phyloP scores from a whole-genome alignment of 2,329 filamentous ascomycete species.

The Fulvia fulva region DNA sequence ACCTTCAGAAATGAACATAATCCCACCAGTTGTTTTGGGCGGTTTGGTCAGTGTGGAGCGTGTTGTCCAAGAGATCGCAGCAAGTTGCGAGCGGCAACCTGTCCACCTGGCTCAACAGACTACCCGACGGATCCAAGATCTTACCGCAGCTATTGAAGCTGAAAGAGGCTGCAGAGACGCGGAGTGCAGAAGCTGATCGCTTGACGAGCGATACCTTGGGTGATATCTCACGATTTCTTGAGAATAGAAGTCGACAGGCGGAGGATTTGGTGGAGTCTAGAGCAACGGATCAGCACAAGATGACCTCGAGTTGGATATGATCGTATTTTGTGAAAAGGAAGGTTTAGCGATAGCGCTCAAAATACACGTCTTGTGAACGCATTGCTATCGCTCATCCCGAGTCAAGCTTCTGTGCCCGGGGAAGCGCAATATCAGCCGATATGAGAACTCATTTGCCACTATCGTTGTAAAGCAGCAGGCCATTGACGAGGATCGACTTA shows the following conservation, averaged over 20 bases:
- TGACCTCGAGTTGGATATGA: not conserved
- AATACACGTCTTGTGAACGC: no score
- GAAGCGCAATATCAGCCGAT: no score
- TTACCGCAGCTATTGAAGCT: constrained; percentile 62
- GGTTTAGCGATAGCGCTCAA: no score
- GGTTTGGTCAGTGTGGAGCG: no score
- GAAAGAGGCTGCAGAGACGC: constrained; percentile 61
- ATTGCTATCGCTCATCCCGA: no score
- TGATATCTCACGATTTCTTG: constrained; percentile 60
- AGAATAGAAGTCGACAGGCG: constrained; percentile 54
- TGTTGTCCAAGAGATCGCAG: constrained; percentile 57
- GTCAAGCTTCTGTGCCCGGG: no score
- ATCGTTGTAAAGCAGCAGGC: no score
- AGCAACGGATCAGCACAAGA: not conserved
- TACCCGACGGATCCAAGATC: constrained; percentile 62
- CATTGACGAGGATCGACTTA: no score
- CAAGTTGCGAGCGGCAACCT: constrained; percentile 35
- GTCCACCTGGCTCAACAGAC: constrained; percentile 61
- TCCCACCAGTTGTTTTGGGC: no score
- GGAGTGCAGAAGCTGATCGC: constrained; percentile 65
- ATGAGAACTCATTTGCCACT: no score
- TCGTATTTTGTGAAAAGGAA: no score
- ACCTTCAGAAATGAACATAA: no score
- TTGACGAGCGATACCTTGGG: constrained; percentile 64
- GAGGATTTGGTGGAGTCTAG: constrained; percentile 51